Conservation (phyloP, 768 basidiomycete species). For the Chalciporus sphaerocephalus region DNA sequence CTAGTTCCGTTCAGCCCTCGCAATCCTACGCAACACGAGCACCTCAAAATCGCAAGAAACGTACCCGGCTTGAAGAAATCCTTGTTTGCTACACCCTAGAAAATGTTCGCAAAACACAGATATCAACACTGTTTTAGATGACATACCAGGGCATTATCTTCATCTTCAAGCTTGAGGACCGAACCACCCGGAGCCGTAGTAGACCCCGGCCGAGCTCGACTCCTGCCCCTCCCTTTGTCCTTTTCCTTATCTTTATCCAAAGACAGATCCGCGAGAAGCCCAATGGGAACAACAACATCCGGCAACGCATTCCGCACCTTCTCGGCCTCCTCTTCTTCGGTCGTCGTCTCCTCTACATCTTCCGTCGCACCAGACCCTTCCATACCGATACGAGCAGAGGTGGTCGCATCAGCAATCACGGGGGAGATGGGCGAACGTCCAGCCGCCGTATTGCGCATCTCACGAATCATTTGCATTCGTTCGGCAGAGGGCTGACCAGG, state of each 20-base stretch:
- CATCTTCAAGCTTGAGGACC: slow-evolving; percentile 36
- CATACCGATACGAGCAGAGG: not conserved
- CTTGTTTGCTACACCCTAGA: slow-evolving; percentile 74
- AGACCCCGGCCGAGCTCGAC: slow-evolving; percentile 32
- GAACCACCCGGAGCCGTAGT: slow-evolving; percentile 6
- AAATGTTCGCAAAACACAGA: slow-evolving; percentile 11
- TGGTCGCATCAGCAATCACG: not conserved
- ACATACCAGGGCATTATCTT: slow-evolving; percentile 63
- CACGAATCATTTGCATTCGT: slow-evolving; percentile 26
- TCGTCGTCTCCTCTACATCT: slow-evolving; percentile 28
- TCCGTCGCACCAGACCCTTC: slow-evolving; percentile 41
- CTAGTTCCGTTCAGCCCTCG: slow-evolving; percentile 27
- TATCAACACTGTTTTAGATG: not conserved
- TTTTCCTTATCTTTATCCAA: slow-evolving; percentile 51
- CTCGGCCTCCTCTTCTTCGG: slow-evolving; percentile 40
- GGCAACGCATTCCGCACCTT: slow-evolving; percentile 52
- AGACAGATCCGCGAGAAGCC: slow-evolving; percentile 68
- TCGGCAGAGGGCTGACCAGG: slow-evolving; percentile 37
- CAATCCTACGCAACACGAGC: not conserved
- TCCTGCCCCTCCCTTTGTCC: slow-evolving; percentile 36
- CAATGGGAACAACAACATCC: slow-evolving; percentile 69
- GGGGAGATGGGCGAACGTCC: not conserved
- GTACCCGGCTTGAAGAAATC: slow-evolving; percentile 76
- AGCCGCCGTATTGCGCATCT: slow-evolving; percentile 30
- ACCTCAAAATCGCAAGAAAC: not conserved